phyloP scores from a whole-genome alignment of 768 basidiomycete species.

The Termitomyces sp. region DNA sequence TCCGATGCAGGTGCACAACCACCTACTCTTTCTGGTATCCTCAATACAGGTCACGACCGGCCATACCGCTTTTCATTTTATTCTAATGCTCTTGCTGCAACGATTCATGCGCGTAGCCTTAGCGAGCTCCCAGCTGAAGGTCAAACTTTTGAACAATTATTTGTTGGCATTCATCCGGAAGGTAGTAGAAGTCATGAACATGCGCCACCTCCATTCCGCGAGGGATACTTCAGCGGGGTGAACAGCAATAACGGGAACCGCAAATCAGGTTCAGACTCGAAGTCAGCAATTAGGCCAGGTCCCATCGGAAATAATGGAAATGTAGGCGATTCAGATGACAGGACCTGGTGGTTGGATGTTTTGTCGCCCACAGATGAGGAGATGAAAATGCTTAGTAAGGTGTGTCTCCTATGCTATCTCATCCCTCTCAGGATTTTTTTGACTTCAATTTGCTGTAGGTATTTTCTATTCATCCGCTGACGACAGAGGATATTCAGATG shows the following conservation, averaged over 20 bases:
- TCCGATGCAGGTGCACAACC: constrained; percentile 4
- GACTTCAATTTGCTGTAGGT: constrained; percentile 44
- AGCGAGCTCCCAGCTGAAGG: constrained; percentile 92
- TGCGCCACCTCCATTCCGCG: constrained; percentile 9
- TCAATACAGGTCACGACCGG: constrained; percentile 64
- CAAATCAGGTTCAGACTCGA: constrained; percentile 5
- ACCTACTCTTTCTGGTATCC: constrained; percentile 20
- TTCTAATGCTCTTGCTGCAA: constrained; percentile 85
- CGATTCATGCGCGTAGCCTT: constrained; percentile 91
- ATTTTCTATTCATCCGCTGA: constrained; percentile 94
- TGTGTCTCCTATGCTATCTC: constrained; percentile 22
- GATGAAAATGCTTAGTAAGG: constrained; percentile 96
- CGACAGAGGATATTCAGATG: constrained; percentile 99
- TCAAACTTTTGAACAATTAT: constrained; percentile 89
- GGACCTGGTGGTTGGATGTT: constrained; percentile 98
- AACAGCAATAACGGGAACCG: neutral
- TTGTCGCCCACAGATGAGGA: constrained; percentile 94
- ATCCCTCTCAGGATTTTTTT: neutral
- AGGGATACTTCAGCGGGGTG: constrained; percentile 1
- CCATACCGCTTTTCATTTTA: constrained; percentile 99
- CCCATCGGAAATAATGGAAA: constrained; percentile 3
- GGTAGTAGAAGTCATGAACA: neutral
- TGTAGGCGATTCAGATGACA: constrained; percentile 50
- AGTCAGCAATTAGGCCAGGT: constrained; percentile 11
- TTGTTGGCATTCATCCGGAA: constrained; percentile 43